phyloP scores from a whole-genome alignment of 371 early-diverging fungal genomes.

The Catenaria anguillulae region DNA sequence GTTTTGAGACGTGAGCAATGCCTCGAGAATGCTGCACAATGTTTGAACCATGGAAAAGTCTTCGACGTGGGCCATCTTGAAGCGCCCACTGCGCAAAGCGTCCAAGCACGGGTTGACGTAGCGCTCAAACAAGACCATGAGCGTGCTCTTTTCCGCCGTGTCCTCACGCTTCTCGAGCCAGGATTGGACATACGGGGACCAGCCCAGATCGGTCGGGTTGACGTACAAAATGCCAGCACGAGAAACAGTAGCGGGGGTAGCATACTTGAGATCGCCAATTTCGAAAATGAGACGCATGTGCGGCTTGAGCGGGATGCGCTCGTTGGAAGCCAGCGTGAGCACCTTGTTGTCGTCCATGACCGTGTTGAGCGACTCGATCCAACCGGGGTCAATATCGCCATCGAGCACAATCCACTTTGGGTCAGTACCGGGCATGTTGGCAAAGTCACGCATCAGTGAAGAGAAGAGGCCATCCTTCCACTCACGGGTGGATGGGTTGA shows the following conservation, averaged over 20 bases:
- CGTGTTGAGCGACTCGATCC: conserved; percentile 55
- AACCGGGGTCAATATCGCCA: conserved; percentile 48
- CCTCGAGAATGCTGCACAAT: conserved; percentile 42
- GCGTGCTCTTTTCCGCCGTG: conserved; percentile 31
- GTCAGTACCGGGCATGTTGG: conserved; percentile 34
- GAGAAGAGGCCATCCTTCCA: conserved; percentile 52
- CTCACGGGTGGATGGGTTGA: conserved; percentile 45
- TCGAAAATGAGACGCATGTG: conserved; percentile 49
- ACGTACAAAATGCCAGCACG: conserved; percentile 49
- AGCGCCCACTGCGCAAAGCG: conserved; percentile 29
- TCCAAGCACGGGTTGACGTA: conserved; percentile 42
- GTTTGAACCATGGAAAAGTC: conserved; percentile 38
- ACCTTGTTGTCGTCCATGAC: conserved; percentile 57
- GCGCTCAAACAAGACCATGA: conserved; percentile 39
- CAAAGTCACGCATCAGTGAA: conserved; percentile 37
- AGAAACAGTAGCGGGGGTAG: conserved; percentile 55
- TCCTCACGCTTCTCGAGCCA: conserved; percentile 50
- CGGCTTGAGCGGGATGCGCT: conserved; percentile 47
- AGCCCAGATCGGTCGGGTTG: conserved; percentile 40
- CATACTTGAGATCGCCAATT: conserved; percentile 40
- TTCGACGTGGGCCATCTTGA: conserved; percentile 41
- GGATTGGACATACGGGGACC: conserved; percentile 46
- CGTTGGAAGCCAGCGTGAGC: conserved; percentile 46
- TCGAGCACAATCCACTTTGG: conserved; percentile 49
- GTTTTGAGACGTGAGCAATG: conserved; percentile 34